Percentiles rank a stretch among this genome's conserved stretches.
Evolutionary conservation across 2,329 filamentous ascomycete genomes (phyloP).

Genomic region (Ceratocystiopsis sp.): DNA sequence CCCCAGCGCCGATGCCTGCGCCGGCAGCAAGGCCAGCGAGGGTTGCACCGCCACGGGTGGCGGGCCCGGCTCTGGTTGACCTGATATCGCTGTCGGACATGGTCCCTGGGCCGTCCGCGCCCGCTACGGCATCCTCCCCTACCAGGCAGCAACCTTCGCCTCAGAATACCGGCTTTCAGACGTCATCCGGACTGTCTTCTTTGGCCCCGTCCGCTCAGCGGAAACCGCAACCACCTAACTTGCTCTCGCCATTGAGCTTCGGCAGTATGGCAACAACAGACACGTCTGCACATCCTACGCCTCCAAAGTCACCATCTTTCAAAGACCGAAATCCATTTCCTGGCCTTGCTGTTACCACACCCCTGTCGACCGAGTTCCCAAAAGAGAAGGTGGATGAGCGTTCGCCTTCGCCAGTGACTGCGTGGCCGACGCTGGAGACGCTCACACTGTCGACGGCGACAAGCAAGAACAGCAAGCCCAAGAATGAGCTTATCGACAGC

Average conservation of each 20-base stretch:
- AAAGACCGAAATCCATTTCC: slow-evolving; percentile 36
- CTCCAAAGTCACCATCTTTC: slow-evolving; percentile 34
- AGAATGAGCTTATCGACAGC: slow-evolving; percentile 20
- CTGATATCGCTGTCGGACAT: slow-evolving; percentile 7
- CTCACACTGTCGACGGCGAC: slow-evolving; percentile 16
- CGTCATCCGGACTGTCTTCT: too few species aligned
- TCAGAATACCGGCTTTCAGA: too few species aligned
- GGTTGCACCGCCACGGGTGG: too few species aligned
- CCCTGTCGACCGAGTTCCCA: slow-evolving; percentile 17
- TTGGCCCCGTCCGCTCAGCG: too few species aligned
- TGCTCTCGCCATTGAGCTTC: slow-evolving; percentile 18
- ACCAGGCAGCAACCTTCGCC: too few species aligned
- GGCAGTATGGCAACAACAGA: slow-evolving; percentile 9
- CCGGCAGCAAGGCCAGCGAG: neutral
- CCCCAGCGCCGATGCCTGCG: neutral
- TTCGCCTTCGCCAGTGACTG: slow-evolving; percentile 24
- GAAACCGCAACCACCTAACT: slow-evolving; percentile 4
- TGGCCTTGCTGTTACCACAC: slow-evolving; percentile 29
- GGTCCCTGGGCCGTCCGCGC: slow-evolving; percentile 1
- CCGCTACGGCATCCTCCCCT: too few species aligned
- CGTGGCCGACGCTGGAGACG: slow-evolving; percentile 25
- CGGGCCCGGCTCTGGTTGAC: slow-evolving; percentile 5
- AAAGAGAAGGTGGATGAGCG: slow-evolving; percentile 16
- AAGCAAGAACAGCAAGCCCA: slow-evolving; percentile 10
- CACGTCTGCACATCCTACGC: slow-evolving; percentile 22